Percentiles rank a stretch among this genome's conserved stretches.
Evolutionary conservation across 768 basidiomycete species (phyloP).

Genomic region (Collybia sordida): DNA sequence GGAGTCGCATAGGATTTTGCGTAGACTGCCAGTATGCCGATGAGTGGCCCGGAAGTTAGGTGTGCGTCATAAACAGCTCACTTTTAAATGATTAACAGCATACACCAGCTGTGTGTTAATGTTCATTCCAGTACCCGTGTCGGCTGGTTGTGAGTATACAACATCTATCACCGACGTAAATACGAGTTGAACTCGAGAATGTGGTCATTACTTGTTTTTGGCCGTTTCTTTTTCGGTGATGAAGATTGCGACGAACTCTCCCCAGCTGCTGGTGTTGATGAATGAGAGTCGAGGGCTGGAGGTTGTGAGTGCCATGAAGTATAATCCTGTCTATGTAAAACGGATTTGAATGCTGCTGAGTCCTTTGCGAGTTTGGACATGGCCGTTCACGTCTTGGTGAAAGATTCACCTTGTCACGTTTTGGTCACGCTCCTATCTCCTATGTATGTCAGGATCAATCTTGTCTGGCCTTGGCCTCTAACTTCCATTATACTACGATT

Average conservation of each 20-base stretch:
- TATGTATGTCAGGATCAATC: slow-evolving; percentile 10
- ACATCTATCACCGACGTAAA: slow-evolving; percentile 45
- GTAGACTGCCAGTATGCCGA: slow-evolving; percentile 46
- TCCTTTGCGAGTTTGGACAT: slow-evolving; percentile 76
- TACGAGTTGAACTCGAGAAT: slow-evolving; percentile 10
- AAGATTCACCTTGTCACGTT: slow-evolving; percentile 6
- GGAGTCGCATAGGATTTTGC: slow-evolving; percentile 79
- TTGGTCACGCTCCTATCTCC: slow-evolving; percentile 12
- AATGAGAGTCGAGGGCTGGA: slow-evolving; percentile 27
- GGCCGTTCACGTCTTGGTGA: slow-evolving; percentile 17
- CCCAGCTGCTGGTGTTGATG: slow-evolving; percentile 21
- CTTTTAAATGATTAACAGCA: slow-evolving; percentile 81
- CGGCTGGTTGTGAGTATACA: slow-evolving; percentile 86
- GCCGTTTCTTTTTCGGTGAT: slow-evolving; percentile 56
- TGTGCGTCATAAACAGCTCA: slow-evolving; percentile 24
- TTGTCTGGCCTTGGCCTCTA: neutral
- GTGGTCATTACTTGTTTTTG: slow-evolving; percentile 59
- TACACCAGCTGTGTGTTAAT: slow-evolving; percentile 87
- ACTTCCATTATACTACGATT: neutral
- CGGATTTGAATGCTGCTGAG: slow-evolving; percentile 66
- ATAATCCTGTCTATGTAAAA: slow-evolving; percentile 64
- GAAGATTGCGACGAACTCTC: slow-evolving; percentile 26
- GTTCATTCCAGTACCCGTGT: slow-evolving; percentile 78
- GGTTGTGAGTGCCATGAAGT: slow-evolving; percentile 77
- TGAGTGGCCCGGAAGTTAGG: slow-evolving; percentile 7